Evolutionary conservation across 140 eudicot species (phyloP), one percentile per base, ranked within the genome.

Genomic region (Stevia rebaudiana): DNA sequence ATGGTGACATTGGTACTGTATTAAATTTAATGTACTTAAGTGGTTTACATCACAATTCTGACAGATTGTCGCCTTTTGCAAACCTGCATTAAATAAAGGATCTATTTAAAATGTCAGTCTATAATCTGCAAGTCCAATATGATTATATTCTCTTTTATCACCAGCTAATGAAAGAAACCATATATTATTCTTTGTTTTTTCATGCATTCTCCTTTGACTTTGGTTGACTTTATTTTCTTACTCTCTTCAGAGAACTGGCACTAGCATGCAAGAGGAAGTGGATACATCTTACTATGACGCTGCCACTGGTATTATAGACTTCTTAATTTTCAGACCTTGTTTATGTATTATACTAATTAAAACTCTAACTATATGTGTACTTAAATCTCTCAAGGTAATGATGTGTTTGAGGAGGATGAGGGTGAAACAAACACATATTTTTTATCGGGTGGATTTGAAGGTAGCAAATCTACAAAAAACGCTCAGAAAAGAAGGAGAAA

Each of bases 381-480:
- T 77, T 86, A 48, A 78, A 57, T 57, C 63, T 57, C 78, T 73
- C 77, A 61, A 68, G 86, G 67, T 44, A 66, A 62, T 75, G 80
- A 63, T 79, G 80, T 69, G 8, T 78, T 73, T 75, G 84, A 84
- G 48, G 97, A 82, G 70, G 88, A 90, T 18, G 90, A 91, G 71
- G 87, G 81, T 49, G 91, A 76, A 67, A 82, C 88, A 62, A 80
- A 78, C 63, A 65, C 77, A 37, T 84, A 67, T 69, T 76, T 78
- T 78, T 57, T 75, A 30, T 59, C 88, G 22, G 72, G 84, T 68
- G 85, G 82, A 55, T 79, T 75, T 70, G 91, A 78, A 60, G 73
- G 76, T 71, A 71, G 71, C 84, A 49, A 79, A 78, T 63, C 42
- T 31, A 73, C 85, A 25, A 78, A 80, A 69, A 47, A 72, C 21